Evolutionary conservation across 2,329 filamentous ascomycete species (phyloP).

Genomic region (Parafenestella ontariensis): DNA sequence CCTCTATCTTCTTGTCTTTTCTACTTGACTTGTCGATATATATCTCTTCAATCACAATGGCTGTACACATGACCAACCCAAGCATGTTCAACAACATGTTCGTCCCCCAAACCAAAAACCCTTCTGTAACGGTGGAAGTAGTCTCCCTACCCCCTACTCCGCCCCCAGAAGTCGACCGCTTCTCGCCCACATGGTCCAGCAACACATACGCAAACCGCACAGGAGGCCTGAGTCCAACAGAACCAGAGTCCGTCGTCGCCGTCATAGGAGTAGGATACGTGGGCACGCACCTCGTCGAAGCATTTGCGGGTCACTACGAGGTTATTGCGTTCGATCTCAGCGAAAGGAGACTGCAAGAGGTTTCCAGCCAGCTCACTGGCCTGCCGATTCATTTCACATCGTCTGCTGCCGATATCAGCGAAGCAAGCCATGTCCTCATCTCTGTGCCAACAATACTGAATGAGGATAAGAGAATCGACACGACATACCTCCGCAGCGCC

Average conservation of each 20-base stretch:
- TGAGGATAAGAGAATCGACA: constrained; percentile 57
- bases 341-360: background rate
- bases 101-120: background rate
- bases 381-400: constrained; percentile 5
- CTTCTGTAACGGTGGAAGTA: constrained; percentile 1
- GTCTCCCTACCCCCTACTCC: constrained; percentile 11
- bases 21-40: too few species aligned
- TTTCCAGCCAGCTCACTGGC: background rate
- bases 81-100: background rate
- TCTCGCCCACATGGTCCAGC: too few species aligned
- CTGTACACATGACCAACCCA: too few species aligned
- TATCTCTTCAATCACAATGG: too few species aligned
- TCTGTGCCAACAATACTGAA: constrained; percentile 61
- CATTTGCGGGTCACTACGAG: constrained; percentile 40
- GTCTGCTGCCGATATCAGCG: constrained; percentile 47
- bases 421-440: constrained; percentile 62
- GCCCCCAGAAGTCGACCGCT: background rate
- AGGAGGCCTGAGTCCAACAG: background rate
- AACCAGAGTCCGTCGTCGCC: constrained; percentile 32
- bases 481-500: constrained; percentile 36
- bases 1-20: too few species aligned
- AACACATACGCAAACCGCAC: background rate
- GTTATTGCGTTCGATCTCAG: background rate
- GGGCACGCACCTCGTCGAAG: constrained; percentile 58
- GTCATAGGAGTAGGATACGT: constrained; percentile 63